Base-by-base conservation (phyloP, 2,329 filamentous ascomycete genomes). In the Neobulgaria alba region DNA sequence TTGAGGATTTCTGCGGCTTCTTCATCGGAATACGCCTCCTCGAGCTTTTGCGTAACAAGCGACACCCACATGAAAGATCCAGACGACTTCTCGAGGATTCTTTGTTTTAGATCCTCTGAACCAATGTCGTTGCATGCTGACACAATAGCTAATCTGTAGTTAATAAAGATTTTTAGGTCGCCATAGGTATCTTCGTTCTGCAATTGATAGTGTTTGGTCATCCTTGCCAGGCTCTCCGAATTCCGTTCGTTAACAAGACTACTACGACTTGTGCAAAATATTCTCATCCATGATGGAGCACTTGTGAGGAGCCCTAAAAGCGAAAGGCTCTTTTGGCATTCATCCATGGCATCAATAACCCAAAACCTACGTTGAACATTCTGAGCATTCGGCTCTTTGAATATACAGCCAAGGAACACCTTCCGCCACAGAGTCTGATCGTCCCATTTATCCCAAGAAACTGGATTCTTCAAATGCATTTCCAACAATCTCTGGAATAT, bases 301-400 rank as follows among this genome's bases (percentile, higher is more conserved):
- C 32, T 18, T 3, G 30, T 48, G 1, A 61, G 39, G 32, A 60
- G 41, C 12, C 51, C 41, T 1, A 61, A 50, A 7, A 61, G 36
- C 2, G 55, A 48, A 3, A 42, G 17, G 10, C 49, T 50, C 17
- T 42, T 48, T 15, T 40, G 33, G 31, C 59, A 63, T 39, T 63
- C 61, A 39, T 63, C 61, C 5, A 63, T 18, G 2, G 55, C 61
- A 47, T 64, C 62, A 18, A 64, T 54, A 0, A 63, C 51, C 60
- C 59, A 62, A 32, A 53, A 61, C n/a, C n/a, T n/a, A n/a, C n/a
- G n/a, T n/a, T n/a, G n/a, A n/a, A n/a, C n/a, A n/a, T n/a, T n/a
- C 16, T 62, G 57, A 14, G 48, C 41, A 15, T 42, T 33, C 10
- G 42, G 29, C 10, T 50, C 39, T 37, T 56, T 55, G 12, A 62